Base-by-base conservation (phyloP, 345 rosid species). In the Salix exigua region DNA sequence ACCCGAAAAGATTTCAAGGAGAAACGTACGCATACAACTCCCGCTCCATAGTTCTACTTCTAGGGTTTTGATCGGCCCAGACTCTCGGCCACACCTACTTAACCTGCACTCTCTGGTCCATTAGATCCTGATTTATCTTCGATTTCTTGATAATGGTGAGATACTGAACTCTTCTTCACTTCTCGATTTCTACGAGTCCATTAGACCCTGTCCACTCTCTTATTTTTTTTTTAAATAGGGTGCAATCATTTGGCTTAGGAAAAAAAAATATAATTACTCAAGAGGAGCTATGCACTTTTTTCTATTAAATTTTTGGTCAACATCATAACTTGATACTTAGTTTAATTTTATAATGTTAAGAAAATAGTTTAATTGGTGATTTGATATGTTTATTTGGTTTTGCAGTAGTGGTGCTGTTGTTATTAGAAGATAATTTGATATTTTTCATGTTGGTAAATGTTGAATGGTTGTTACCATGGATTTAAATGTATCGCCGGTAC, bases 401-500 rank as follows among this genome's bases (percentile, higher is more conserved):
- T 31, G 68, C 68, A 16, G 38, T 21, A 64, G 38, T 14, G 68
- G 68, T 64, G 68, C 68, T 31, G 63, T n/a, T 58, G 63, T 25
- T 58, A 21, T 21, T 63, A 19, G 70, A 70, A 68, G 70, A 51
- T 50, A 30, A 76, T 68, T 70, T 38, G 37, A 73, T 64, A 53
- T 58, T 38, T 67, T 77, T 73, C 61, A 69, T 77, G 84, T 62
- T 69, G 61, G 58, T 46, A 58, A 46, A 75, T 78, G 87, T 71
- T 88, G 92, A 88, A 89, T 92, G 92, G 86, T 85, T 83, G 89
- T 89, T 78, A 83, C 89, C 66, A 90, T 92, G 97, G 97, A 92
- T 81, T 74, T 92, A 50, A 92, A 92, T 87, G 95, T 72, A n/a
- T 78, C 82, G 5, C 85, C 97, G 2, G 77, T 87, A 75, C 97